A percentile compares a stretch with the other conserved stretches of the same genome.
Conservation (phyloP, 2,329 filamentous ascomycete species). For the Fusarium pseudograminearum region DNA sequence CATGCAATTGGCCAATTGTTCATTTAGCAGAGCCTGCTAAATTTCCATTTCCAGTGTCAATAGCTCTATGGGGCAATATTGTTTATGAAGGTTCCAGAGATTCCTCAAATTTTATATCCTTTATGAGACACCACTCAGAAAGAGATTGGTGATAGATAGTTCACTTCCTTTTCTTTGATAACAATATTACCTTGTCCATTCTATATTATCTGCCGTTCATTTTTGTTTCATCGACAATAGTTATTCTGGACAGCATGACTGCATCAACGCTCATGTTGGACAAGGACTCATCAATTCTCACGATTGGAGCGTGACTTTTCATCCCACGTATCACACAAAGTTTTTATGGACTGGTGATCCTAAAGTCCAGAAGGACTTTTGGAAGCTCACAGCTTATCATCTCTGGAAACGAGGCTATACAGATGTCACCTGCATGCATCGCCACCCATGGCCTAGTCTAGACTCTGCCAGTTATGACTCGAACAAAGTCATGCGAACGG, state of each 20-base stretch:
- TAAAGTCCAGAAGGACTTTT: neutral
- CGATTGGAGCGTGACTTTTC: constrained; percentile 6
- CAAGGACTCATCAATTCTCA: constrained; percentile 14
- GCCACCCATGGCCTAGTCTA: constrained; percentile 34
- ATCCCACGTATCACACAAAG: neutral
- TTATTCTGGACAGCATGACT: neutral
- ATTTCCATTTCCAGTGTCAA: neutral
- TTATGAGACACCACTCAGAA: neutral
- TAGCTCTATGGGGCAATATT: neutral
- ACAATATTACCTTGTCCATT: too few relatives aligned
- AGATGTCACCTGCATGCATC: constrained; percentile 35
- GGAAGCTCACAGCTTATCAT: constrained; percentile 15
- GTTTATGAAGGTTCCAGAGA: neutral
- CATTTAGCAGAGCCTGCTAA: neutral
- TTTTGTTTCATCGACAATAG: too few relatives aligned
- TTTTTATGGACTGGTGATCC: neutral
- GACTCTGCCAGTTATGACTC: constrained; percentile 40
- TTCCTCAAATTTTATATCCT: too few relatives aligned
- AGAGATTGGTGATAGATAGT: neutral
- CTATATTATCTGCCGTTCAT: neutral
- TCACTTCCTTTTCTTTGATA: neutral
- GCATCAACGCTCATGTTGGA: accelerated
- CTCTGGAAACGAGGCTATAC: constrained; percentile 29
- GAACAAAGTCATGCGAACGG: constrained; percentile 35
- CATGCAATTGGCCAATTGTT: neutral